These are phyloP conservation scores for Pythium apleroticum DNA, from an alignment of 352 stramenopile species.

Conservation along the genomic window DNA sequence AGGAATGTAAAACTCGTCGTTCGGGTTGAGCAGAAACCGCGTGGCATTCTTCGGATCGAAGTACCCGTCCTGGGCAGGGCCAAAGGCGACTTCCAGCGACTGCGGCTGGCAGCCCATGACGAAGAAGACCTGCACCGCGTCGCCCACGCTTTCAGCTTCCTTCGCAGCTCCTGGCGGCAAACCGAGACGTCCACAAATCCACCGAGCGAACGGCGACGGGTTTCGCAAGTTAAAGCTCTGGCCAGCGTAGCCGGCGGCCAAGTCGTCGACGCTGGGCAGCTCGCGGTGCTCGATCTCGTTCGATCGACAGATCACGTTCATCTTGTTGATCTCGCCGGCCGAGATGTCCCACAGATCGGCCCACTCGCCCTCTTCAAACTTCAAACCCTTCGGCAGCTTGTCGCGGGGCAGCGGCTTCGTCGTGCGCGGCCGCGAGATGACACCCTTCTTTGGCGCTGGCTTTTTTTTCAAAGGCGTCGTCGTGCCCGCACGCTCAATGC, in stretches of 20 bases:
- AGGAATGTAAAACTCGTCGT: constrained; percentile 97
- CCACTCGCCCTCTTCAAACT: constrained; percentile 68
- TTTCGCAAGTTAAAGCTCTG: constrained; percentile 89
- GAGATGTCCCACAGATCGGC: constrained; percentile 67
- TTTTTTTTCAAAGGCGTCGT: constrained; percentile 54
- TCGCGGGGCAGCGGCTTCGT: constrained; percentile 41
- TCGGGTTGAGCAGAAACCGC: constrained; percentile 91
- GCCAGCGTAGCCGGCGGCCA: constrained; percentile 65
- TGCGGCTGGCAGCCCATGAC: constrained; percentile 88
- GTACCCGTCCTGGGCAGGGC: constrained; percentile 65
- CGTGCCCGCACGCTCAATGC: constrained; percentile 63
- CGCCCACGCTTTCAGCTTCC: constrained; percentile 92
- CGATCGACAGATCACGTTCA: constrained; percentile 79
- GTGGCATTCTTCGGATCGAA: constrained; percentile 92
- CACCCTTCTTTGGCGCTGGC: constrained; percentile 30
- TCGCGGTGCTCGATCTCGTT: constrained; percentile 75
- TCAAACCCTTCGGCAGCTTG: constrained; percentile 50
- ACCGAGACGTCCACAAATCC: constrained; percentile 90
- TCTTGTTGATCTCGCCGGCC: constrained; percentile 59
- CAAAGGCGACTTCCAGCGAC: constrained; percentile 71
- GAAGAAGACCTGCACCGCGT: constrained; percentile 95
- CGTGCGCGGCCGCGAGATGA: constrained; percentile 21
- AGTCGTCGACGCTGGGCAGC: constrained; percentile 51
- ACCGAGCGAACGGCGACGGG: constrained; percentile 67
- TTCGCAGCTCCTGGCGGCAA: constrained; percentile 94